Percentiles rank a stretch among this genome's conserved stretches.
Evolutionary conservation across 1,284 basidiomycete species (phyloP).

Genomic region (Cryptococcus wingfieldii): DNA sequence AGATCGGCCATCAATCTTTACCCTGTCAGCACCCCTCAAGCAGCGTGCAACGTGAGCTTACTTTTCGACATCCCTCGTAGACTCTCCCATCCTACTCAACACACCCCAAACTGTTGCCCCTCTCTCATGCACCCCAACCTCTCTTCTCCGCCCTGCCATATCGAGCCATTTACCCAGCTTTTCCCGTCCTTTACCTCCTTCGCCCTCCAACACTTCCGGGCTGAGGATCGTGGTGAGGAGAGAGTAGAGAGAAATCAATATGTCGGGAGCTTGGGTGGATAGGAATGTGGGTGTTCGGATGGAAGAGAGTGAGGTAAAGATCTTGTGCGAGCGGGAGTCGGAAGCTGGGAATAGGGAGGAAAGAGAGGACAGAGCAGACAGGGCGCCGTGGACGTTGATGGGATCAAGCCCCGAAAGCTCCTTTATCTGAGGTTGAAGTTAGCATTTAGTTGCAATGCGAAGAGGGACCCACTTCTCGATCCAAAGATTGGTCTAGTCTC

Average conservation of each 20-base stretch:
- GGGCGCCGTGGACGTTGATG: slow-evolving; percentile 73
- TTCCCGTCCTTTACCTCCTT: too few relatives aligned
- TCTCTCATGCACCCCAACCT: slow-evolving; percentile 67
- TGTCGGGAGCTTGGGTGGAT: slow-evolving; percentile 66
- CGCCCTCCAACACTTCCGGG: background rate
- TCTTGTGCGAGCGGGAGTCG: slow-evolving; percentile 16
- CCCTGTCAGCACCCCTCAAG: background rate
- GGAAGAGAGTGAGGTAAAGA: slow-evolving; percentile 43
- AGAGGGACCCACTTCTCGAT: slow-evolving; percentile 29
- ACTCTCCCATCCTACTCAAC: slow-evolving; percentile 65
- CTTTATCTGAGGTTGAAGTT: slow-evolving; percentile 51
- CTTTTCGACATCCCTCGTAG: slow-evolving; percentile 62
- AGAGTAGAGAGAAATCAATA: slow-evolving; percentile 68
- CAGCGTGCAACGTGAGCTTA: slow-evolving; percentile 52
- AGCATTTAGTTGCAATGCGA: background rate
- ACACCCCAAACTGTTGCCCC: slow-evolving; percentile 60
- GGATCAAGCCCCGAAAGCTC: slow-evolving; percentile 64
- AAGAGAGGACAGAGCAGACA: slow-evolving; percentile 69
- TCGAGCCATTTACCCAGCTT: slow-evolving; percentile 56
- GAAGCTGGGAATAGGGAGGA: slow-evolving; percentile 45
- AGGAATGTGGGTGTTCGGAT: slow-evolving; percentile 59
- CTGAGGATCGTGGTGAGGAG: slow-evolving; percentile 67
- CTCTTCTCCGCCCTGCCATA: slow-evolving; percentile 66
- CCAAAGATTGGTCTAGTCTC: slow-evolving; percentile 24
- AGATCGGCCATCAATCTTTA: slow-evolving; percentile 66